A percentile compares a stretch with the other conserved stretches of the same genome.
phyloP scores from a whole-genome alignment of 1,139 yeast species.

The Diutina mesorugosa region DNA sequence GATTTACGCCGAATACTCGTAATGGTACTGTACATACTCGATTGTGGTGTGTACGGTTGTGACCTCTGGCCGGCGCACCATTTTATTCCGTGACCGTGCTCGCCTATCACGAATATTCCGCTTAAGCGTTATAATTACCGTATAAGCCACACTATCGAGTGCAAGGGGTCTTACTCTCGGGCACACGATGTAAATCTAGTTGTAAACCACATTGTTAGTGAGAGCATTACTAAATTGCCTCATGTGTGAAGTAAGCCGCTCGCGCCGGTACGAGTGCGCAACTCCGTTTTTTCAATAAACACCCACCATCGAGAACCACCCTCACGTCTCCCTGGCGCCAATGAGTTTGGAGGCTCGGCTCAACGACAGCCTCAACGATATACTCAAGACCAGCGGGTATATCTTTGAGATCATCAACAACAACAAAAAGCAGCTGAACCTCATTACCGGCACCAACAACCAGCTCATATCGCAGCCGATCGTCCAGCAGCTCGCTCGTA shows the following conservation, averaged over 20 bases:
- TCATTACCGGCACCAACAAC: slow-evolving; percentile 31
- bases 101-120: too few species aligned
- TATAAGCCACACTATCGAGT: too few species aligned
- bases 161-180: too few species aligned
- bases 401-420: slow-evolving; percentile 31
- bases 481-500: slow-evolving; percentile 24
- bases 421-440: slow-evolving; percentile 24
- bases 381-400: slow-evolving; percentile 30
- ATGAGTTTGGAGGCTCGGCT: slow-evolving; percentile 32
- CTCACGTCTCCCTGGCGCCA: neutral
- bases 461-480: slow-evolving; percentile 29
- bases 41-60: too few species aligned
- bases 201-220: too few species aligned
- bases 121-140: too few species aligned
- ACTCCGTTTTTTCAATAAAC: neutral
- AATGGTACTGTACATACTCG: too few species aligned
- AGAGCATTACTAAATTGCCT: neutral
- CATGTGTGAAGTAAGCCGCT: neutral
- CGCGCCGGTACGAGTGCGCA: neutral
- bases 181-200: too few species aligned
- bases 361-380: slow-evolving; percentile 26
- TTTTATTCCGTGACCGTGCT: too few species aligned
- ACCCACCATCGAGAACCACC: neutral
- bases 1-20: too few species aligned
- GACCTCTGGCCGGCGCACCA: too few species aligned